Evolutionary conservation across 495 filamentous ascomycete species (phyloP).

Genomic region (Neurospora tetraspora): DNA sequence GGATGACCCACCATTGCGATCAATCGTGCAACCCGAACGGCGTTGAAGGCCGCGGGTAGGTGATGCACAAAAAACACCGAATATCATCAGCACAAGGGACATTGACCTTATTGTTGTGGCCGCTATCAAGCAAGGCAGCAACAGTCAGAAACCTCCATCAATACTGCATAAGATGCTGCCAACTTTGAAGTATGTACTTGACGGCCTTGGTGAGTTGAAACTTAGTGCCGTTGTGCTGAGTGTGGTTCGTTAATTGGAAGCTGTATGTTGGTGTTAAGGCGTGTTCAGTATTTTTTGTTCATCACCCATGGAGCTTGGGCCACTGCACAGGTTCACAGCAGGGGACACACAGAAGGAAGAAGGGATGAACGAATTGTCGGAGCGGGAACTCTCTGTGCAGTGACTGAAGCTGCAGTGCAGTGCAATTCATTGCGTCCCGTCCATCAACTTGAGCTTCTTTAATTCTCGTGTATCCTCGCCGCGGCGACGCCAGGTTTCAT

Average conservation of each 20-base stretch:
- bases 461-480: not conserved
- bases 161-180: not conserved
- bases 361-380: not conserved
- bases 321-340: not conserved
- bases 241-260: not conserved
- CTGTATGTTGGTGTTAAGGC: not conserved
- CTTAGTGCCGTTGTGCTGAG: not conserved
- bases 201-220: not conserved
- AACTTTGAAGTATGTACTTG: rapidly evolving
- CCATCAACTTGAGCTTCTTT: not conserved
- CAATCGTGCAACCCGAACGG: not conserved
- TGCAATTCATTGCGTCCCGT: not conserved
- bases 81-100: not conserved
- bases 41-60: too few relatives aligned
- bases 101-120: not conserved
- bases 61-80: too few relatives aligned
- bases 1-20: not conserved
- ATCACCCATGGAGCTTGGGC: not conserved
- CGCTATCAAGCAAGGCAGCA: not conserved
- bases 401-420: too few relatives aligned
- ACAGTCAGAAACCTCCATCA: not conserved
- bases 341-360: not conserved
- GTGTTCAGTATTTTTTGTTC: not conserved
- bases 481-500: not conserved
- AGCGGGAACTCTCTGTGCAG: not conserved